Percentiles rank a stretch among this genome's conserved stretches.
Evolutionary conservation across 768 basidiomycete species (phyloP).

Genomic region (Coprinellus micaceus): DNA sequence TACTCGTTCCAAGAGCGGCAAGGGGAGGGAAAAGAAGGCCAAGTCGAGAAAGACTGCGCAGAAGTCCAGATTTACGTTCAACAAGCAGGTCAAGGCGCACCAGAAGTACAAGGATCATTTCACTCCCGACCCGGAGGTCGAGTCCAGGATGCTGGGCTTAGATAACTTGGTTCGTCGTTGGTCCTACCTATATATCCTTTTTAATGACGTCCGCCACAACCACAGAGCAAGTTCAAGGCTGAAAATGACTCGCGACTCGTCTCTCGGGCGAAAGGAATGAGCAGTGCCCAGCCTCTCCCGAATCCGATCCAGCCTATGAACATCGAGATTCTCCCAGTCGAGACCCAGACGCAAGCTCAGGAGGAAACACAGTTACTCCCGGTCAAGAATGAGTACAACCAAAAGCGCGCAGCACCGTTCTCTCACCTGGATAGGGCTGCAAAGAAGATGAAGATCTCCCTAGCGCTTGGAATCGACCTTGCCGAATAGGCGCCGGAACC

Average conservation of each 20-base stretch:
- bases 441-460: conserved; percentile 73
- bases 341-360: conserved; percentile 40
- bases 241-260: not conserved
- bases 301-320: conserved; percentile 5
- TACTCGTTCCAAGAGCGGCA: conserved; percentile 34
- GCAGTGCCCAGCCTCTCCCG: not conserved
- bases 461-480: conserved; percentile 66
- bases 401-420: conserved; percentile 33
- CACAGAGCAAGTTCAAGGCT: conserved; percentile 16
- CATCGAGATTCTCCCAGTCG: not conserved
- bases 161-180: conserved; percentile 43
- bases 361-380: conserved; percentile 24
- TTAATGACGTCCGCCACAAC: not conserved
- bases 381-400: not conserved
- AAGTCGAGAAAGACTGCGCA: conserved; percentile 47
- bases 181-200: conserved; percentile 3
- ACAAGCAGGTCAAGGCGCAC: conserved; percentile 40
- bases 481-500: conserved; percentile 47
- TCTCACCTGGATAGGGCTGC: conserved; percentile 25
- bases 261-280: not conserved
- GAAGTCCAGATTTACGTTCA: conserved; percentile 57
- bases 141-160: conserved; percentile 60
- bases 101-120: conserved; percentile 66
- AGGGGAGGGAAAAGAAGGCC: conserved; percentile 35
- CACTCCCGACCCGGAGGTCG: conserved; percentile 53